Percentiles rank a stretch among this genome's conserved stretches.
These are phyloP conservation scores for Climacium dendroides DNA, from an alignment of 225 moss, liverwort and hornwort genomes.

Conservation along the genomic window DNA sequence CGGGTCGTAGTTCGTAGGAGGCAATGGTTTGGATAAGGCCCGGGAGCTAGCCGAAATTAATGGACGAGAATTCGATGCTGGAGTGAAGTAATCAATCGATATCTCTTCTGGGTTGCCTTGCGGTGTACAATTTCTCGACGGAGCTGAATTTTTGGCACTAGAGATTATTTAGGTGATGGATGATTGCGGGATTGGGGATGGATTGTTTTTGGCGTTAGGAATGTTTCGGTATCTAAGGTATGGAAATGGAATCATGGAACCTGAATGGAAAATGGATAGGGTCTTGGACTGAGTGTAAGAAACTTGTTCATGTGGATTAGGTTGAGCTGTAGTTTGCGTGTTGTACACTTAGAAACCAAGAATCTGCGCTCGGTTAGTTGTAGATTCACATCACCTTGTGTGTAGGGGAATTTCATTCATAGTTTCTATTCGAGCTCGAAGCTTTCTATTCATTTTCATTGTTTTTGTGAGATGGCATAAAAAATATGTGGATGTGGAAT, in stretches of 20 bases:
- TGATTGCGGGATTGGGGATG: background rate
- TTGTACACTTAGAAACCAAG: background rate
- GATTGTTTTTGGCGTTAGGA: background rate
- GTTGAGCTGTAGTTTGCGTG: background rate
- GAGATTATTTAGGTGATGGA: background rate
- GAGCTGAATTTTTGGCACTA: background rate
- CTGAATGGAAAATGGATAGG: background rate
- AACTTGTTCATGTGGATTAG: background rate
- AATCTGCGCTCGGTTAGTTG: background rate
- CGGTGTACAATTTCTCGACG: background rate
- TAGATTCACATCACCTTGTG: background rate
- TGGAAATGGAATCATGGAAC: background rate
- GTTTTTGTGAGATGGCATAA: background rate
- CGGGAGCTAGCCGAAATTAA: background rate
- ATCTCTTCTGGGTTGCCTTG: background rate
- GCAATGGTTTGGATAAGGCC: background rate
- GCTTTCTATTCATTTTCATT: background rate
- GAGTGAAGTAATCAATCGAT: background rate
- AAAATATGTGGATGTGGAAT: background rate
- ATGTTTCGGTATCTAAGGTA: background rate
- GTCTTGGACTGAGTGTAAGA: background rate
- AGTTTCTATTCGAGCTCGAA: background rate
- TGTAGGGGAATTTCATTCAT: background rate
- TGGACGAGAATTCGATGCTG: background rate
- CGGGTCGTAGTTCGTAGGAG: background rate